Percentiles rank a stretch among this genome's conserved stretches.
These are phyloP conservation scores for Podospora fimiseda DNA, from an alignment of 495 filamentous ascomycete genomes.

Conservation along the genomic window DNA sequence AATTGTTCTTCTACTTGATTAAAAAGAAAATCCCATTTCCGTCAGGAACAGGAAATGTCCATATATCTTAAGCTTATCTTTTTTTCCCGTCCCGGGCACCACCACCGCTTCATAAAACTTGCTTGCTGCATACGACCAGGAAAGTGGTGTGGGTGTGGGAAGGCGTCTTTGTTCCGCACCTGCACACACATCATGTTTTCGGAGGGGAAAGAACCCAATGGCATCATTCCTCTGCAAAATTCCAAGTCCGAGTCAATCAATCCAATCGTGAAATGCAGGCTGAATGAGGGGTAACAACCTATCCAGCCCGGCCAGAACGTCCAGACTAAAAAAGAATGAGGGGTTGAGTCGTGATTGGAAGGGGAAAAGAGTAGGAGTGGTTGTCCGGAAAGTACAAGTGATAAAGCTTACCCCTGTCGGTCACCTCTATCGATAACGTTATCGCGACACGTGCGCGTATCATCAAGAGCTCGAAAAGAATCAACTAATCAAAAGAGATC, in stretches of 20 bases:
- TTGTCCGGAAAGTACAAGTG: not conserved
- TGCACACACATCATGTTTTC: too few species aligned
- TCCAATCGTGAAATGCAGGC: too few species aligned
- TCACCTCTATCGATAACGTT: not conserved
- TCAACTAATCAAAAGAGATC: not conserved
- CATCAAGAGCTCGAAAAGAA: too few species aligned
- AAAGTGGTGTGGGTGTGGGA: too few species aligned
- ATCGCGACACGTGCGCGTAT: not conserved
- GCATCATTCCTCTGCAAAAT: not conserved
- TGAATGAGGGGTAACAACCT: not conserved
- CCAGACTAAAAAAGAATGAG: too few species aligned
- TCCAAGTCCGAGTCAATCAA: not conserved
- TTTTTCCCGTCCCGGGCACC: too few species aligned
- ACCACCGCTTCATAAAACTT: too few species aligned
- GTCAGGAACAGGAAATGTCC: not conserved
- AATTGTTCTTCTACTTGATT: not conserved
- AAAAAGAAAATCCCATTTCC: not conserved
- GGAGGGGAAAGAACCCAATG: constrained; percentile 1
- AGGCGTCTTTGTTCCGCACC: not conserved
- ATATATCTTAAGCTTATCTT: not conserved
- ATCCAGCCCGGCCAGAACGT: too few species aligned
- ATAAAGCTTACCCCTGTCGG: not conserved
- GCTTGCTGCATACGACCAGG: too few species aligned
- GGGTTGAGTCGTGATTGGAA: too few species aligned
- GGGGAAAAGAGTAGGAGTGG: too few species aligned